These are phyloP conservation scores for Daldinia concentrica DNA, from an alignment of 495 filamentous ascomycete genomes.

Conservation along the genomic window DNA sequence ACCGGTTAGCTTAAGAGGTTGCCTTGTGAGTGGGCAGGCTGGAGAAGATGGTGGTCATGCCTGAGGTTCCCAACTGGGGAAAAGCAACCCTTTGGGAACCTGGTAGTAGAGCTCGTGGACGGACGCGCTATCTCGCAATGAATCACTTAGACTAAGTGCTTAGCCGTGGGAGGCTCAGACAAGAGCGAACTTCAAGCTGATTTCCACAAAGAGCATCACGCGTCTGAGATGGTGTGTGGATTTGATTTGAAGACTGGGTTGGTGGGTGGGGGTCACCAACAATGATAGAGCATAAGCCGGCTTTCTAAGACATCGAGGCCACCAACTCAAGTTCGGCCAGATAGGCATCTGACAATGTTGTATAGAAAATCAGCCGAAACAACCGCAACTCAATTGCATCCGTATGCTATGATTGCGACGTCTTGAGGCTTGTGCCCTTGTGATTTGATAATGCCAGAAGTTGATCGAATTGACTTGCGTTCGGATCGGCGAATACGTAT, in stretches of 20 bases:
- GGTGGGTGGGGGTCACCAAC: conserved; percentile 34
- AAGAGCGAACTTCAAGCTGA: conserved; percentile 28
- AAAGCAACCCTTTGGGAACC: conserved; percentile 33
- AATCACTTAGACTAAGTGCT: conserved; percentile 37
- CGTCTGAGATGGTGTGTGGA: conserved; percentile 46
- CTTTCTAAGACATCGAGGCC: conserved; percentile 43
- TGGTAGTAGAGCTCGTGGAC: conserved; percentile 33
- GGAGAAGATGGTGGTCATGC: conserved; percentile 45
- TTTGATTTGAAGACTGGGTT: conserved; percentile 36
- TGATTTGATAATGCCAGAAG: conserved; percentile 41
- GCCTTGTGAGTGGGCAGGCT: conserved; percentile 43
- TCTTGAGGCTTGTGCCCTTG: conserved; percentile 37
- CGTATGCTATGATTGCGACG: conserved; percentile 36
- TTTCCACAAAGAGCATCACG: conserved; percentile 43
- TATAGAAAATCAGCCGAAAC: conserved; percentile 36
- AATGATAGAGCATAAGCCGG: conserved; percentile 41
- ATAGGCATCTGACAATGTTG: conserved; percentile 47
- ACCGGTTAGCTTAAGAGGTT: conserved; percentile 41
- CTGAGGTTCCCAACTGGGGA: conserved; percentile 19
- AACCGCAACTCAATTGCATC: conserved; percentile 27
- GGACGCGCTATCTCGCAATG: conserved; percentile 29
- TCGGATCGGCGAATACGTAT: conserved; percentile 37
- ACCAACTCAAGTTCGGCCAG: conserved; percentile 31
- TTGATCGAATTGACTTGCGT: conserved; percentile 40
- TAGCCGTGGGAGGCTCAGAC: conserved; percentile 40